phyloP scores from a whole-genome alignment of 2,329 filamentous ascomycete genomes.

The Microascus cirrosus region DNA sequence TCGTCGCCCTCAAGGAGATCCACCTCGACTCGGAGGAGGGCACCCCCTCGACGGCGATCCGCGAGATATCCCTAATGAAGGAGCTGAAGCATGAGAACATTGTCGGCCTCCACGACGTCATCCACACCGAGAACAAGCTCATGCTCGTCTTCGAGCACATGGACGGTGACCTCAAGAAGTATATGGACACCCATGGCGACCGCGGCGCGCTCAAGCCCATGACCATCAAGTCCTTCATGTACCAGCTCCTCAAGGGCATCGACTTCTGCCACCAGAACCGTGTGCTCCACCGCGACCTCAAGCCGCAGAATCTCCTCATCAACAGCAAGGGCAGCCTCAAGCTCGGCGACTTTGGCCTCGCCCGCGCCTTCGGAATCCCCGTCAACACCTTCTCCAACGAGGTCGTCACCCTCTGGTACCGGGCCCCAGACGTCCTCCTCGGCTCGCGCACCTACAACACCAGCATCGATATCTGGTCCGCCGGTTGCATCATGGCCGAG shows the following conservation, averaged over 20 bases:
- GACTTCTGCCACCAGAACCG: constrained; percentile 97
- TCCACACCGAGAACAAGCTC: constrained; percentile 98
- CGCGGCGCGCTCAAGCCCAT: constrained; percentile 77
- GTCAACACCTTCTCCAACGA: constrained; percentile 98
- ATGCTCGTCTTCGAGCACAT: constrained; percentile 99
- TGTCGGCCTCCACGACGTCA: constrained; percentile 93
- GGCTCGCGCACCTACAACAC: constrained; percentile 96
- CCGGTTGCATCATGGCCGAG: constrained; percentile 98
- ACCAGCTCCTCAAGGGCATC: constrained; percentile 88
- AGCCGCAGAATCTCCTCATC: constrained; percentile 93
- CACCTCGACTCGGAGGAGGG: constrained; percentile 98
- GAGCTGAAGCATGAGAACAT: constrained; percentile 99
- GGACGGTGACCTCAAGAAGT: constrained; percentile 97
- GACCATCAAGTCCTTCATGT: constrained; percentile 99
- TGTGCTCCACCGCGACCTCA: constrained; percentile 88
- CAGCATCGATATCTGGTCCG: constrained; percentile 99
- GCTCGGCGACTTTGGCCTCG: constrained; percentile 88
- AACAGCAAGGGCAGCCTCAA: constrained; percentile 86
- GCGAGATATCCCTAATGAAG: constrained; percentile 98
- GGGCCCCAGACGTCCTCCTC: constrained; percentile 87
- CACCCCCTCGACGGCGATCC: constrained; percentile 91
- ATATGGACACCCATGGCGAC: constrained; percentile 92
- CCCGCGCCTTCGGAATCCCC: constrained; percentile 88
- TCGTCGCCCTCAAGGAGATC: constrained; percentile 96
- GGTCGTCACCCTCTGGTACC: constrained; percentile 95